Conservation (phyloP, 2,329 filamentous ascomycete genomes). For the Monascus ruber region DNA sequence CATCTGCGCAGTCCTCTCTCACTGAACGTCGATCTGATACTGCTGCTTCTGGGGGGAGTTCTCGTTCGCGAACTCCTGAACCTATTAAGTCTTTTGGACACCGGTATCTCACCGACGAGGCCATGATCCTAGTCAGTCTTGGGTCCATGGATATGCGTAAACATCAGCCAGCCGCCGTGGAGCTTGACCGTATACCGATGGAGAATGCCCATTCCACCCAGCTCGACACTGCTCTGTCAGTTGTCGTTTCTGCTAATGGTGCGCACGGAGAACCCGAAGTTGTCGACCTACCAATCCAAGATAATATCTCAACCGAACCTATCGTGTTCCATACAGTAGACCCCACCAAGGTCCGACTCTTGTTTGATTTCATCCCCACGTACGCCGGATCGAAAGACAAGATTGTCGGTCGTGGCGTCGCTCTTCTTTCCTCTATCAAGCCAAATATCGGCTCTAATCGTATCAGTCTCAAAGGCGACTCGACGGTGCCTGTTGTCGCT, state of each 20-base stretch:
- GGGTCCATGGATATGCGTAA: conserved; percentile 93
- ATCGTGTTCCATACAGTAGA: conserved; percentile 79
- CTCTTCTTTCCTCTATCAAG: conserved; percentile 75
- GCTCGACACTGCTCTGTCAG: conserved; percentile 82
- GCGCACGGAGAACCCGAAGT: conserved; percentile 78
- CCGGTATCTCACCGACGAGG: conserved; percentile 79
- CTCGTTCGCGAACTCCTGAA: conserved; percentile 42
- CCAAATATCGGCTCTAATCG: conserved; percentile 71
- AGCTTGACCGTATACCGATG: conserved; percentile 76
- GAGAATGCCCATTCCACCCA: conserved; percentile 83
- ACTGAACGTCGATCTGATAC: conserved; percentile 31
- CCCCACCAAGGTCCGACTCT: conserved; percentile 67
- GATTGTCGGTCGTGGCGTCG: conserved; percentile 77
- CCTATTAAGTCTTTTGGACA: conserved; percentile 93
- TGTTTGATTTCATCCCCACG: conserved; percentile 92
- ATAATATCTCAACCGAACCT: conserved; percentile 86
- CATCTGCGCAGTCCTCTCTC: conserved; percentile 27
- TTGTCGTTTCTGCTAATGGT: conserved; percentile 77
- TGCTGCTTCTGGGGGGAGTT: conserved; percentile 28
- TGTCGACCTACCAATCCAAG: conserved; percentile 85
- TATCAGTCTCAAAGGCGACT: conserved; percentile 85
- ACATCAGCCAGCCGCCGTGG: conserved; percentile 59
- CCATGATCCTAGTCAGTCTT: conserved; percentile 81
- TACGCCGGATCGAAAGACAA: conserved; percentile 76
- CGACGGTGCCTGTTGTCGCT: conserved; percentile 82